Conservation (phyloP, 1,139 yeast species). For the Sugiyamaella castrensis region DNA sequence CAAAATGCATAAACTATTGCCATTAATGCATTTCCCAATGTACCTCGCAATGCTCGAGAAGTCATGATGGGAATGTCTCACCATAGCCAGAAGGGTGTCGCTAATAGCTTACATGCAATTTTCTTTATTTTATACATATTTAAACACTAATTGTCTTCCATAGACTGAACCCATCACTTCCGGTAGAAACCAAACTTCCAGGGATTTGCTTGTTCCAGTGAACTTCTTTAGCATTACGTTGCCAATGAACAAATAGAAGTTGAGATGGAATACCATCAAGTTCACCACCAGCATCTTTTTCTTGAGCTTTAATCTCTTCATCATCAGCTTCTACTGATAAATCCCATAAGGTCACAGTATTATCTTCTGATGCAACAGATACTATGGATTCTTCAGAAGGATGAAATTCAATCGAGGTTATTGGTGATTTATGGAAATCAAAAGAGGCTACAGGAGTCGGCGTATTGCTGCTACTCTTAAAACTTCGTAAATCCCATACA, state of each 20-base stretch:
- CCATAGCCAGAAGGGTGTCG: neutral
- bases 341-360: constrained; percentile 90
- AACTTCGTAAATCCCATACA: constrained; percentile 94
- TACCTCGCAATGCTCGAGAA: too few relatives aligned
- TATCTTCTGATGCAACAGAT: constrained; percentile 95
- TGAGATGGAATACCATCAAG: constrained; percentile 93
- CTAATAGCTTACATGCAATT: too few relatives aligned
- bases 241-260: constrained; percentile 96
- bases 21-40: too few relatives aligned
- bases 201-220: constrained; percentile 98
- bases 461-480: constrained; percentile 48
- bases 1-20: neutral
- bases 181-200: constrained; percentile 91
- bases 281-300: constrained; percentile 48
- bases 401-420: constrained; percentile 90
- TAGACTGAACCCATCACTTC: constrained; percentile 88
- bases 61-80: too few relatives aligned
- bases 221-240: constrained; percentile 93
- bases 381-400: constrained; percentile 94
- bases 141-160: constrained; percentile 97
- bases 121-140: constrained; percentile 10
- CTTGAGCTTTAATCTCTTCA: constrained; percentile 30
- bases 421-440: constrained; percentile 90
- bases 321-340: constrained; percentile 34
- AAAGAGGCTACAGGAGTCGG: constrained; percentile 63